Conservation (phyloP, 2,329 filamentous ascomycete species). For the Xylariales sp. region DNA sequence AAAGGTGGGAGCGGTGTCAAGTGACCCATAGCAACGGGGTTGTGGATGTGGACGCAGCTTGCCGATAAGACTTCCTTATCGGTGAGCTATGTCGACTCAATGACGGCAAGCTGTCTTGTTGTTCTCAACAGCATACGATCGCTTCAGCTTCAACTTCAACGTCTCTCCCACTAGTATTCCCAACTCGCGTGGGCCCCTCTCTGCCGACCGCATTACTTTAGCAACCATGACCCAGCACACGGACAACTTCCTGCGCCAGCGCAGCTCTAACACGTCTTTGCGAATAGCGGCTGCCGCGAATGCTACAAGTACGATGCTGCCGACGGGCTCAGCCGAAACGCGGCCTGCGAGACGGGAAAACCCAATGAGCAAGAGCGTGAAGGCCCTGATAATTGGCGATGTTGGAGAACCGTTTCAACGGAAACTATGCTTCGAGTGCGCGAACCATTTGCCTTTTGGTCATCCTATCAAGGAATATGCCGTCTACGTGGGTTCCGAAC, state of each 20-base stretch:
- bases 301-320: conserved; percentile 17
- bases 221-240: conserved; percentile 41
- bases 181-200: no score
- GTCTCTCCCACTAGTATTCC: no score
- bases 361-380: conserved; percentile 19
- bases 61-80: background rate
- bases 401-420: conserved; percentile 12
- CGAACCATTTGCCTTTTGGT: background rate
- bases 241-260: conserved; percentile 37
- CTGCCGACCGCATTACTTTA: no score
- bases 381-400: conserved; percentile 23
- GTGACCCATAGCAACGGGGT: background rate
- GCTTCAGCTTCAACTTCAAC: no score
- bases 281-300: conserved; percentile 34
- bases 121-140: no score
- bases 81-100: background rate
- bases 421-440: conserved; percentile 21
- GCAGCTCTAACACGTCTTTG: conserved; percentile 40
- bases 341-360: conserved; percentile 19
- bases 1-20: background rate
- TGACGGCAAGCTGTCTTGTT: no score
- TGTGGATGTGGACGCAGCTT: background rate
- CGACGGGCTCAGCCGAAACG: conserved; percentile 26
- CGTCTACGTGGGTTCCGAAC: background rate
- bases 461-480: conserved; percentile 5